Conservation (phyloP, 2,329 filamentous ascomycete genomes). For the Pezicula radicicola region DNA sequence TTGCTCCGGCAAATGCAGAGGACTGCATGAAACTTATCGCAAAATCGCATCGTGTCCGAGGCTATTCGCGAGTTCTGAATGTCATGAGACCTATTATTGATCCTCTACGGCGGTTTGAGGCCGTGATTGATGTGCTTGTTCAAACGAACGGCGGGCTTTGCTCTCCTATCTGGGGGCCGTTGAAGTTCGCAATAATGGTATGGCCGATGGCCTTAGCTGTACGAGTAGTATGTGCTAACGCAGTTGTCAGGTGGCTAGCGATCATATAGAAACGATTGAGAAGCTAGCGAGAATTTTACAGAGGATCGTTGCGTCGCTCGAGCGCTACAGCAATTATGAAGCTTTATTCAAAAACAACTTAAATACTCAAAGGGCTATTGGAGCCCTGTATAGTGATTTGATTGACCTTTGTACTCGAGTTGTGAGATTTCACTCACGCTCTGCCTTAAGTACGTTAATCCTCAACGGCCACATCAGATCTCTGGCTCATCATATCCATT, state of each 20-base stretch:
- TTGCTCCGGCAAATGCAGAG: neutral
- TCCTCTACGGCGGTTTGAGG: neutral
- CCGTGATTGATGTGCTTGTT: neutral
- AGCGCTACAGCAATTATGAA: neutral
- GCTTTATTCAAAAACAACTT: neutral
- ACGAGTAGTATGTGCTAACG: neutral
- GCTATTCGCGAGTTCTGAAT: neutral
- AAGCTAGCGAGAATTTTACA: neutral
- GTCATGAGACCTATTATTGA: neutral
- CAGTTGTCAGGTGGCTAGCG: neutral
- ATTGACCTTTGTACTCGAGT: neutral
- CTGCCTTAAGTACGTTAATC: neutral
- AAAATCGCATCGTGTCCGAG: neutral
- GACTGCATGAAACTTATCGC: neutral
- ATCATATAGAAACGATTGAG: neutral
- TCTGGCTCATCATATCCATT: neutral
- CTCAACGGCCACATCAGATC: neutral
- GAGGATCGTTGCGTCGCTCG: neutral
- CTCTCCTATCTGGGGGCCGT: neutral
- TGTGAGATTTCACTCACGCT: neutral
- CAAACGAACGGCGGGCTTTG: neutral
- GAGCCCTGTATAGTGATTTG: neutral
- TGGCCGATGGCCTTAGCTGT: neutral
- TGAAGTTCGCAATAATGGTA: neutral
- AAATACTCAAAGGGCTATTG: neutral